Base-by-base conservation (phyloP, 495 filamentous ascomycete species). In the Trichoderma virens region DNA sequence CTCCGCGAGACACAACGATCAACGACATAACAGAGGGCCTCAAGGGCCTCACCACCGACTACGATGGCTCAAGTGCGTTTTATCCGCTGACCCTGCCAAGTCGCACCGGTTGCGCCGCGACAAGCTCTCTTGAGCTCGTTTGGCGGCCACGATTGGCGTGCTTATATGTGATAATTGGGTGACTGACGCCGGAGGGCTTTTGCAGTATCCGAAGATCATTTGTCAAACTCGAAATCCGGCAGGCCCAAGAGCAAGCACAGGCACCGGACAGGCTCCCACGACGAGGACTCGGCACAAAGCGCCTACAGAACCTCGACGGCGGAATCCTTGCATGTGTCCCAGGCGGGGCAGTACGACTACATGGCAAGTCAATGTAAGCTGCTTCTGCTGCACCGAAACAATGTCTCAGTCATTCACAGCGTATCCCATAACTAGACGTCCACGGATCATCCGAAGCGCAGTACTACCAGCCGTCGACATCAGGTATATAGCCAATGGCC, bases 1-100 rank as follows among this genome's bases (percentile, higher is more conserved):
- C 35, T 27, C 35, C 32, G 23, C 61, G 31, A 62, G 61, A 61
- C n/a, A 30, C 59, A 14, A 41, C 31, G 14, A 43, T 62, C 16
- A 34, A 43, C 34, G 31, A 38, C 61, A 62, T 62, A 20, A 41
- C 61, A 4, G 61, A 62, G 35, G 61, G 61, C 61, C 35, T 62
- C 35, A 38, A 43, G 23, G 35, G 35, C 13, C 61, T 62, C 1
- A 28, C 38, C 13, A 62, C 61, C 38, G 61, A 61, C 16, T 61
- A 61, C 23, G 31, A 61, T 11, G 61, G 51, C 27, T 56, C 51
- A 56, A 56, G 51, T 56, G 51, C 51, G 51, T 56, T 56, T 56
- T 3, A 30, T 18, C 13, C 51, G 13, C 11, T 13, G 23, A 7
- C 51, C 25, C 25, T n/a, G 5, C n/a, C n/a, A n/a, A 51, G 45